A percentile compares a stretch with the other conserved stretches of the same genome.
These are phyloP conservation scores for Oidiodendron maius DNA, from an alignment of 495 filamentous ascomycete genomes.

Conservation along the genomic window DNA sequence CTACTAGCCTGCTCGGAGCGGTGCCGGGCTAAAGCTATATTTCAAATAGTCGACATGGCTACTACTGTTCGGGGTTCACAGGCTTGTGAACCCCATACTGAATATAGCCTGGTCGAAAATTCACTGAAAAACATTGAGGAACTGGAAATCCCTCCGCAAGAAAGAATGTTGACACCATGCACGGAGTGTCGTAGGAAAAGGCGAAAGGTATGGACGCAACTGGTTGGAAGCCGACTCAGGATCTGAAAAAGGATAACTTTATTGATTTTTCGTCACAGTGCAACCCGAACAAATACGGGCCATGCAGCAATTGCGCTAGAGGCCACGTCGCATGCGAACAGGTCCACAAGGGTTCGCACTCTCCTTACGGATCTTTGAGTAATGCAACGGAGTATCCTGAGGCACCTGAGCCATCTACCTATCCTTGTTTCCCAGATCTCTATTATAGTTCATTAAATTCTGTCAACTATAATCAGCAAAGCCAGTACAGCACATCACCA, in stretches of 20 bases:
- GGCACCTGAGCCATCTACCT: no score
- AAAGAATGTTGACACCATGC: slow-evolving; percentile 20
- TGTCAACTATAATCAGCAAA: not conserved
- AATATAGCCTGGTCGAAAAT: no score
- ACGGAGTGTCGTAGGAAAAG: slow-evolving; percentile 21
- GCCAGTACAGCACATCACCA: not conserved
- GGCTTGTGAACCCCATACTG: no score
- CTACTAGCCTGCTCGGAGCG: slow-evolving; percentile 18
- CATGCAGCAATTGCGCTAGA: slow-evolving; percentile 20
- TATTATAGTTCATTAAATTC: no score
- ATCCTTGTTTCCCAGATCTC: no score
- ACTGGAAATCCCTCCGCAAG: no score
- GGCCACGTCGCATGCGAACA: no score
- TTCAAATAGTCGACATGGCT: not conserved
- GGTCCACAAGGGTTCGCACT: not conserved
- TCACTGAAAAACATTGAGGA: no score
- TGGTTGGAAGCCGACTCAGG: not conserved
- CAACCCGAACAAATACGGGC: slow-evolving; percentile 22
- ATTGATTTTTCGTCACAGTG: slow-evolving; percentile 5
- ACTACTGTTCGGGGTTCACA: no score
- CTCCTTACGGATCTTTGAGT: not conserved
- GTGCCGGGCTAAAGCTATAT: not conserved
- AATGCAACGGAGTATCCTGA: not conserved
- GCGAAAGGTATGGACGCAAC: slow-evolving; percentile 12
- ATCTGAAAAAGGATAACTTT: not conserved